These are phyloP conservation scores for Penicillium sp. DNA, from an alignment of 2,329 filamentous ascomycete species.

Conservation along the genomic window DNA sequence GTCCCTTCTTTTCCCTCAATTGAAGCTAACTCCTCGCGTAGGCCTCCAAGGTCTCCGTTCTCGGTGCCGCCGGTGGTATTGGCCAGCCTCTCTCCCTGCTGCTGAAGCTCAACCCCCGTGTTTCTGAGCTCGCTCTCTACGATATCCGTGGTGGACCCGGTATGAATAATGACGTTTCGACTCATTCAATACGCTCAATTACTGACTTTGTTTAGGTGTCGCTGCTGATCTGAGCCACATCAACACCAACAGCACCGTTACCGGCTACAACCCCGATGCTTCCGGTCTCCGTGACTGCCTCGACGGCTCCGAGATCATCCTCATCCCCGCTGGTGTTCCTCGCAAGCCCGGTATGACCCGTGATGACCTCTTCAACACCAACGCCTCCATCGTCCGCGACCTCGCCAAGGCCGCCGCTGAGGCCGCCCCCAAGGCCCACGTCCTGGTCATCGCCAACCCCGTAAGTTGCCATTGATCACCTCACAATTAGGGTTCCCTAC, in stretches of 20 bases:
- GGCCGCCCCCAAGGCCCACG: slow-evolving; percentile 83
- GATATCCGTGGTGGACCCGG: slow-evolving; percentile 93
- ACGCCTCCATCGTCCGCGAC: slow-evolving; percentile 98
- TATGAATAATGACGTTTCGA: slow-evolving; percentile 48
- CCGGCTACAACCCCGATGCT: slow-evolving; percentile 77
- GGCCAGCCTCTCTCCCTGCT: slow-evolving; percentile 96
- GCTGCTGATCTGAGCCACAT: slow-evolving; percentile 97
- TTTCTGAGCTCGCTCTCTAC: slow-evolving; percentile 92
- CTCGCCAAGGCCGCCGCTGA: slow-evolving; percentile 92
- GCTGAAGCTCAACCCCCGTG: slow-evolving; percentile 96
- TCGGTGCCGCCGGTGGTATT: slow-evolving; percentile 96
- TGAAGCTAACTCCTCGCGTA: slow-evolving; percentile 38
- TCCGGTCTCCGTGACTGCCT: slow-evolving; percentile 74
- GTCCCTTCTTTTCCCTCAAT: not conserved
- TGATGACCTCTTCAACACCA: slow-evolving; percentile 99
- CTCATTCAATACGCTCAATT: not conserved
- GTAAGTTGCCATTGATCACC: slow-evolving; percentile 45
- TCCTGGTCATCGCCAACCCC: slow-evolving; percentile 97
- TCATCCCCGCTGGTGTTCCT: slow-evolving; percentile 97
- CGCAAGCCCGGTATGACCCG: slow-evolving; percentile 99
- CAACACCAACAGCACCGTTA: slow-evolving; percentile 97
- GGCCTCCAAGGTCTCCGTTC: slow-evolving; percentile 96
- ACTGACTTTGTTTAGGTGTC: slow-evolving; percentile 64
- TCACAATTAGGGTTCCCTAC: not conserved
- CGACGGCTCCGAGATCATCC: slow-evolving; percentile 85